Conservation (phyloP, 441 rosid genomes). For the Aleurites moluccanus region DNA sequence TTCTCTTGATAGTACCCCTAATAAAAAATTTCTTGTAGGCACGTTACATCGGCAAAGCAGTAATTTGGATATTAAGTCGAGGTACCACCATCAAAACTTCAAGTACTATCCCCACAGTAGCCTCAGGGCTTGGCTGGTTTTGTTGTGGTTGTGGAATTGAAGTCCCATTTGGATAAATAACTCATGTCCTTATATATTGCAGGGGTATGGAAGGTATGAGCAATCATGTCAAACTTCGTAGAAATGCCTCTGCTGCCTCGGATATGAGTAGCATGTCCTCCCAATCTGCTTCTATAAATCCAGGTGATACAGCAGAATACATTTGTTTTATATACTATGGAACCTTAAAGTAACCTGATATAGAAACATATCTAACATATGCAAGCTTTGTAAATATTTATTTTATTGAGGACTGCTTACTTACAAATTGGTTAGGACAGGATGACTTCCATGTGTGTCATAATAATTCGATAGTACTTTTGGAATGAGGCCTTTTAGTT, state of each 20-base stretch:
- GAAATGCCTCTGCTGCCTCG: slow-evolving; percentile 72
- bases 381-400: not conserved
- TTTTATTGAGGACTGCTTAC: not conserved
- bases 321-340: no score
- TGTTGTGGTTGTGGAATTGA: slow-evolving; percentile 3
- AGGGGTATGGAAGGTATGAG: slow-evolving; percentile 54
- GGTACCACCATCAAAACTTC: slow-evolving; percentile 36
- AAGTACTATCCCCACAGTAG: not conserved
- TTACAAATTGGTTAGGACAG: not conserved
- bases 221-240: slow-evolving; percentile 47
- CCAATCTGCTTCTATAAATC: slow-evolving; percentile 36
- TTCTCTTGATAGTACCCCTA: slow-evolving; percentile 15
- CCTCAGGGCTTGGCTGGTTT: slow-evolving; percentile 1
- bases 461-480: not conserved
- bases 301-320: slow-evolving; percentile 43
- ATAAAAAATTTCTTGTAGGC: slow-evolving; percentile 40
- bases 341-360: not conserved
- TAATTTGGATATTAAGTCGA: slow-evolving; percentile 52
- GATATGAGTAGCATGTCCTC: slow-evolving; percentile 69
- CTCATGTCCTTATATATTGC: slow-evolving; percentile 17
- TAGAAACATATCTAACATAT: not conserved
- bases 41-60: slow-evolving; percentile 53
- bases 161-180: slow-evolving; percentile 11
- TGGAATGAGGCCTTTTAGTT: not conserved
- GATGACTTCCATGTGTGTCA: not conserved